phyloP scores from a whole-genome alignment of 768 basidiomycete genomes.

The Mycena albidolilacea region DNA sequence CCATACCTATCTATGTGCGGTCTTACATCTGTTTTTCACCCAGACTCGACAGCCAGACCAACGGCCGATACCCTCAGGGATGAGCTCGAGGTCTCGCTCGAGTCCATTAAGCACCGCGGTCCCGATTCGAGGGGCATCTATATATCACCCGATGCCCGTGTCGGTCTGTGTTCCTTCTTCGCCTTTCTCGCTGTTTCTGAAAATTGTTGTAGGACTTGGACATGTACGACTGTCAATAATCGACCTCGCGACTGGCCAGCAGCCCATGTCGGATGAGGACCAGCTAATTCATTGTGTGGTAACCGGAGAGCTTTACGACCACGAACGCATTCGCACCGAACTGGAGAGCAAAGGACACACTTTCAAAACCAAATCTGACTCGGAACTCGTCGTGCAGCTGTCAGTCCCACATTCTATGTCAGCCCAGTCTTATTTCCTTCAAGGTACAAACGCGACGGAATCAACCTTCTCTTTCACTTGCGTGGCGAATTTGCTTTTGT shows the following conservation, averaged over 20 bases:
- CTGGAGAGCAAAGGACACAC: slow-evolving; percentile 27
- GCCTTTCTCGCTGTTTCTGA: not conserved
- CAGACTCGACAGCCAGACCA: slow-evolving; percentile 1
- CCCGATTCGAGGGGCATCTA: slow-evolving; percentile 36
- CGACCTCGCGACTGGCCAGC: slow-evolving; percentile 40
- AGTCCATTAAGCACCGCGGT: slow-evolving; percentile 34
- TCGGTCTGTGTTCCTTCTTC: slow-evolving; percentile 23
- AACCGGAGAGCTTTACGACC: slow-evolving; percentile 39
- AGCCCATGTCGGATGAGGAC: slow-evolving; percentile 39
- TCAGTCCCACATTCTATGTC: not conserved
- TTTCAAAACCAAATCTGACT: slow-evolving; percentile 40
- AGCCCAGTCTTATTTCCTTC: not conserved
- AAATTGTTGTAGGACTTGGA: slow-evolving; percentile 29
- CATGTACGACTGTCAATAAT: slow-evolving; percentile 41
- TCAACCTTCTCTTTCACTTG: slow-evolving; percentile 35
- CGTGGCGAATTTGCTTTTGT: slow-evolving; percentile 43
- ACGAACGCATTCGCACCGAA: slow-evolving; percentile 37
- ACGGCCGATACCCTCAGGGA: not conserved
- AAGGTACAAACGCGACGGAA: slow-evolving; percentile 33
- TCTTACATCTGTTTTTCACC: slow-evolving; percentile 10
- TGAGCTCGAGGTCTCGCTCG: slow-evolving; percentile 23
- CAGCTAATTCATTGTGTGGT: slow-evolving; percentile 39
- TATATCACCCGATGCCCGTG: slow-evolving; percentile 32
- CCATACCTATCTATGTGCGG: slow-evolving; percentile 20
- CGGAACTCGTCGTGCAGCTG: slow-evolving; percentile 41